Base-by-base conservation (phyloP, 805 yeast species). In the Sporopachydermia lactativora region DNA sequence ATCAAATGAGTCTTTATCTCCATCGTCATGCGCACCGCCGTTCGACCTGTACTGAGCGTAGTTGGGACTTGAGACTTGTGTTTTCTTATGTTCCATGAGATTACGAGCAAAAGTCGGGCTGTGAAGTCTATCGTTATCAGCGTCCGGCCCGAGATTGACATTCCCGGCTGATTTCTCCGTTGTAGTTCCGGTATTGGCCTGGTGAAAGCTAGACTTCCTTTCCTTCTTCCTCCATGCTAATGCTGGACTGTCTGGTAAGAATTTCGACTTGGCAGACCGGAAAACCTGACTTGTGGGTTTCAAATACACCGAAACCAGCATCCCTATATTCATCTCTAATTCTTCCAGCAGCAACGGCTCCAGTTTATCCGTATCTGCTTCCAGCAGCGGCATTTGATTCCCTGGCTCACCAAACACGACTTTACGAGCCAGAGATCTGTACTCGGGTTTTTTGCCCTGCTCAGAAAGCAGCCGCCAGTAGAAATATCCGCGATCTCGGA, bases 201-300 rank as follows among this genome's bases (percentile, higher is more conserved):
- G n/a, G n/a, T n/a, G n/a, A n/a, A n/a, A n/a, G n/a, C n/a, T n/a
- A n/a, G n/a, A n/a, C n/a, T 24, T 24, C 31, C n/a, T n/a, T 24
- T 24, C n/a, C 13, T 8, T 8, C n/a, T 24, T 24, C 31, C n/a
- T 24, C 31, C 31, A 24, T 24, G 60, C 61, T 31, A 71, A 53
- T 1, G 73, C 76, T 0, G 74, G 70, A 35, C 81, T 75, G 4
- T 53, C 47, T 0, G 72, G 64, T 34, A 83, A 57, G 15, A 48
- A 47, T 45, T 65, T 77, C 1, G 68, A 58, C 45, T 71, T 77
- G 2, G 81, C 67, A 24, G 71, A 55, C 35, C 94, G 64, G 64
- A 86, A 86, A 2, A 86, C 85, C 49, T 73, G 81, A n/a, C 71
- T 70, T 5, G 83, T 79, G 0, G 95, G 94, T 49, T 85, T 81